Conservation (phyloP, 1,284 basidiomycete genomes). For the Trichosporon sp. region DNA sequence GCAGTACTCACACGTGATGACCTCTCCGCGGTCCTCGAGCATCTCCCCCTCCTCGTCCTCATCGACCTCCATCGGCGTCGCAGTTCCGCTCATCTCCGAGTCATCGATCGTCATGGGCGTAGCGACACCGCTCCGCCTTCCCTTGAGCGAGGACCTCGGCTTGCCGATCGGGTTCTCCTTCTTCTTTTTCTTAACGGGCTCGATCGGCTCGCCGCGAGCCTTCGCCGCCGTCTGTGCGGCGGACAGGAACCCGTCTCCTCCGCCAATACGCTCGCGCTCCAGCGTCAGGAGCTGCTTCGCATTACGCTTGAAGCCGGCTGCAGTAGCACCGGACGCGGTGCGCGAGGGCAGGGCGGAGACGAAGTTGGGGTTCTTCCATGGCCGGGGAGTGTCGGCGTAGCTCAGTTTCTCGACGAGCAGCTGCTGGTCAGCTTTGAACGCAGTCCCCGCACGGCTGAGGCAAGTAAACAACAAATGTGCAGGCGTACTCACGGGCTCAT, state of each 20-base stretch:
- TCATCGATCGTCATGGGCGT: conserved; percentile 39
- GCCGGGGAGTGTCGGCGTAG: conserved; percentile 49
- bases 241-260: conserved; percentile 50
- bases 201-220: conserved; percentile 47
- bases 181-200: conserved; percentile 50
- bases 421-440: conserved; percentile 15
- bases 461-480: background rate
- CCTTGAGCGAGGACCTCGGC: conserved; percentile 19
- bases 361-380: conserved; percentile 51
- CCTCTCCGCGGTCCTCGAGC: conserved; percentile 40
- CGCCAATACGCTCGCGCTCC: conserved; percentile 50
- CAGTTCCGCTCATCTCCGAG: conserved; percentile 28
- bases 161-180: conserved; percentile 34
- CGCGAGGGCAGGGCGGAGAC: conserved; percentile 45
- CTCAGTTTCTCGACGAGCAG: conserved; percentile 45
- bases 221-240: conserved; percentile 45
- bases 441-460: no score
- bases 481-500: conserved; percentile 32
- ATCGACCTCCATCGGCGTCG: conserved; percentile 28
- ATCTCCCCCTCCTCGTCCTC: conserved; percentile 22
- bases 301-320: conserved; percentile 45
- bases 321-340: conserved; percentile 41
- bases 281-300: conserved; percentile 55
- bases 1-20: conserved; percentile 54
- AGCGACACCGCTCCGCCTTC: conserved; percentile 32